Conservation (phyloP, 1,284 basidiomycete genomes). For the Tilletia setariae region DNA sequence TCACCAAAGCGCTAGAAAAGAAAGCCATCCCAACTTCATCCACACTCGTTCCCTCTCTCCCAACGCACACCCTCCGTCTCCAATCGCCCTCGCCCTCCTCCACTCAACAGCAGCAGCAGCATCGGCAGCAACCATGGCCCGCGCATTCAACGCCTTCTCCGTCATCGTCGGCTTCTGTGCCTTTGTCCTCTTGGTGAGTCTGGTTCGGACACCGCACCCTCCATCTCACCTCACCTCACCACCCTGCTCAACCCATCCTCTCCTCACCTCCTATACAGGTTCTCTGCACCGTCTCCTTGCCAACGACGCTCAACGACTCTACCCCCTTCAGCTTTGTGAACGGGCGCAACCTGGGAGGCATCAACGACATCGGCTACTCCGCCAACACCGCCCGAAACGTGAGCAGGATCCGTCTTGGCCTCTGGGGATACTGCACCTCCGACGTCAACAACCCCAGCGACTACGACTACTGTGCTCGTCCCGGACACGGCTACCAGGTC, state of each 20-base stretch:
- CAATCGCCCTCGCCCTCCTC: too few species aligned
- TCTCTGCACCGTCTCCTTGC: conserved; percentile 30
- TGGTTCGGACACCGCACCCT: too few species aligned
- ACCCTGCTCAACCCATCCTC: too few species aligned
- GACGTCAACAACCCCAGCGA: conserved; percentile 19
- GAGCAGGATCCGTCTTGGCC: not conserved
- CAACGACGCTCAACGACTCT: conserved; percentile 28
- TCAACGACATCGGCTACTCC: not conserved
- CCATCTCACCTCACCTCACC: too few species aligned
- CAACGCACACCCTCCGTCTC: too few species aligned
- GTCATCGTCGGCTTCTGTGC: conserved; percentile 4
- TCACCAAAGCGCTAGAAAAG: too few species aligned
- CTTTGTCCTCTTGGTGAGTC: conserved; percentile 13
- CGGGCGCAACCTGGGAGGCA: conserved; percentile 15
- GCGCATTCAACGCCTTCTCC: conserved; percentile 12
- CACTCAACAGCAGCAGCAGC: too few species aligned
- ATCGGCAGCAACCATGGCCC: not conserved
- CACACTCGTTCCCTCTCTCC: too few species aligned
- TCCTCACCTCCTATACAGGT: conserved; percentile 10
- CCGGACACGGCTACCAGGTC: conserved; percentile 25
- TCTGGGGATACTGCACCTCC: conserved; percentile 33
- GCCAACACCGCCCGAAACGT: conserved; percentile 3
- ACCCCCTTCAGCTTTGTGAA: conserved; percentile 33
- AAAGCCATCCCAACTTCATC: too few species aligned
- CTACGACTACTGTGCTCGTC: conserved; percentile 28